phyloP scores from a whole-genome alignment of 202 grass and related monocot species.

The Eragrostis tef region DNA sequence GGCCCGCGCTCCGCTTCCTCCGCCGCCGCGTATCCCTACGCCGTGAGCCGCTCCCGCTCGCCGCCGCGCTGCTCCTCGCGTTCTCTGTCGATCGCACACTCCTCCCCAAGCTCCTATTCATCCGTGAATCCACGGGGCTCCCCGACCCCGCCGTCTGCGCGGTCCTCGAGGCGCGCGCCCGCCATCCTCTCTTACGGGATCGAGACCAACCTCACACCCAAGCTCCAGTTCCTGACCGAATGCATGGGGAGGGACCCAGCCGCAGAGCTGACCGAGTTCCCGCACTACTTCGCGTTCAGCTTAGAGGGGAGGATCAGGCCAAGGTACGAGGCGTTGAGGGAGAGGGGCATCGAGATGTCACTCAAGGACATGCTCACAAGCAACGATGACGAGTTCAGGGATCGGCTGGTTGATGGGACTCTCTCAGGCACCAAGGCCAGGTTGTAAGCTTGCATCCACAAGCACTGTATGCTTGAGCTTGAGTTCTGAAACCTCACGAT shows the following conservation, averaged over 20 bases:
- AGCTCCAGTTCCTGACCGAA: constrained; percentile 62
- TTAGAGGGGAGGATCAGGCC: constrained; percentile 75
- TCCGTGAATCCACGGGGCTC: constrained; percentile 53
- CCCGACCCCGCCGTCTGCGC: constrained; percentile 50
- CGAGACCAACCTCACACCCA: constrained; percentile 68
- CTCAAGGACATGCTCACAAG: constrained; percentile 69
- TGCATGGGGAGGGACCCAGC: constrained; percentile 61
- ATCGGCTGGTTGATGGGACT: constrained; percentile 49
- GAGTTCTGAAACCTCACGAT: neutral
- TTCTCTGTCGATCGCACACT: constrained; percentile 77
- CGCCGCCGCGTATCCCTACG: constrained; percentile 59
- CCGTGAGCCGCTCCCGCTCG: constrained; percentile 55
- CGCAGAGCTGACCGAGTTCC: constrained; percentile 63
- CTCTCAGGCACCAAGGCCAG: constrained; percentile 19
- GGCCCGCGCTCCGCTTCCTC: constrained; percentile 68
- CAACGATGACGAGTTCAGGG: constrained; percentile 68
- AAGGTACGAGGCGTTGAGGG: constrained; percentile 47
- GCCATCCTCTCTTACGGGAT: constrained; percentile 78
- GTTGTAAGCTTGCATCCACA: constrained; percentile 33
- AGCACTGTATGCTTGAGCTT: neutral
- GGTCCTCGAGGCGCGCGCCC: constrained; percentile 64
- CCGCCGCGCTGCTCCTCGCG: constrained; percentile 66
- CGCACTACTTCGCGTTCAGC: constrained; percentile 86
- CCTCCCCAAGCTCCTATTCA: constrained; percentile 74
- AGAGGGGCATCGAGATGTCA: constrained; percentile 55